Evolutionary conservation across 768 basidiomycete species (phyloP).

Genomic region (Serendipita sp.): DNA sequence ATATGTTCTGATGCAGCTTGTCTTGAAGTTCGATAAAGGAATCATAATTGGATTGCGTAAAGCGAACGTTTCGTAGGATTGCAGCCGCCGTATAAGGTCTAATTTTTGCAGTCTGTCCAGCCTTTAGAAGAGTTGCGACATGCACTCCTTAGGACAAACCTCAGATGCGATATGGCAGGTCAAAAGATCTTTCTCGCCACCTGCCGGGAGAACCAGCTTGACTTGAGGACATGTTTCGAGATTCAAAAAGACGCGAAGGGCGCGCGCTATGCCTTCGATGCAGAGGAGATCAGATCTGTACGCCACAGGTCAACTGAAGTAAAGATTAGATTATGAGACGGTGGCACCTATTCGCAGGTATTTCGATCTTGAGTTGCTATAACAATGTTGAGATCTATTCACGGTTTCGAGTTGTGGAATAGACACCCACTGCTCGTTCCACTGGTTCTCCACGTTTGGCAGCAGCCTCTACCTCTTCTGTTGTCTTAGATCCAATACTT

Average conservation of each 20-base stretch:
- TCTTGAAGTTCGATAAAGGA: slow-evolving; percentile 99
- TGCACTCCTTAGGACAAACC: slow-evolving; percentile 26
- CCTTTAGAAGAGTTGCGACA: background rate
- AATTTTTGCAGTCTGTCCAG: slow-evolving; percentile 50
- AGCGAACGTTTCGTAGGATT: slow-evolving; percentile 74
- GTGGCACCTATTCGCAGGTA: slow-evolving; percentile 83
- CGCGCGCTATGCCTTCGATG: slow-evolving; percentile 86
- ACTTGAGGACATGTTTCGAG: slow-evolving; percentile 53
- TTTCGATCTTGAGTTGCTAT: slow-evolving; percentile 95
- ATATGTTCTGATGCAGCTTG: slow-evolving; percentile 93
- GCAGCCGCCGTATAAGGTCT: slow-evolving; percentile 87
- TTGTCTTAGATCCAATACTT: slow-evolving; percentile 42
- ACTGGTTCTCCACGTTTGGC: slow-evolving; percentile 71
- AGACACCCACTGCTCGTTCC: slow-evolving; percentile 52
- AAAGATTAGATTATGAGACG: too few relatives aligned
- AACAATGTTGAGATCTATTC: slow-evolving; percentile 8
- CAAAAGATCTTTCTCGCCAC: slow-evolving; percentile 46
- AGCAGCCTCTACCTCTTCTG: slow-evolving; percentile 65
- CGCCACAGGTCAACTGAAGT: slow-evolving; percentile 3
- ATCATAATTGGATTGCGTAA: slow-evolving; percentile 76
- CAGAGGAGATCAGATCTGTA: slow-evolving; percentile 94
- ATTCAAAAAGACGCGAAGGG: slow-evolving; percentile 66
- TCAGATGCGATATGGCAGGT: slow-evolving; percentile 56
- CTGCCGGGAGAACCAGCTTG: slow-evolving; percentile 52
- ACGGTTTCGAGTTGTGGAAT: background rate